Base-by-base conservation (phyloP, 306 rosid species). In the Sicyos baderoa region DNA sequence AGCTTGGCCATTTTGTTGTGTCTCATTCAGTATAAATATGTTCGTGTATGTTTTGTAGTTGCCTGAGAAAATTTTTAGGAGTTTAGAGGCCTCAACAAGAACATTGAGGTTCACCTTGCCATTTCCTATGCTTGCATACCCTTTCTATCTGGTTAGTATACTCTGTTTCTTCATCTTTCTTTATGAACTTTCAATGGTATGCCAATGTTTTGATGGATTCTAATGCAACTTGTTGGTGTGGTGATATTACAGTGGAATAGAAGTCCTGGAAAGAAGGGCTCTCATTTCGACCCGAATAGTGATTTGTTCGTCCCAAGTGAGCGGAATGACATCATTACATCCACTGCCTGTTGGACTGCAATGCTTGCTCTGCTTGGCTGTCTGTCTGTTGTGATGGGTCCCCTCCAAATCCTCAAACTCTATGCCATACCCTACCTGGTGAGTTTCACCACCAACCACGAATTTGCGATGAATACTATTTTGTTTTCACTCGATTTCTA, bases 241-340 rank as follows among this genome's bases (percentile, higher is more conserved):
- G n/a, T 32, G 49, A 27, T 32, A 80, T 78, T 82, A 48, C 87
- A 94, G 99, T 94, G 86, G 87, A 1, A 42, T 62, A 82, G 99
- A 75, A 94, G 99, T 81, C 99, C 99, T 14, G 99, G 99, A 74
- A 94, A 88, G 85, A 80, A 72, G 18, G 99, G 97, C 72, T 88
- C 99, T 76, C 99, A 94, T 80, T 94, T 76, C 64, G 27, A 90
- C 60, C 97, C 99, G 5, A 75, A 44, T 59, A 88, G 97, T 37
- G 89, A 93, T 17, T 75, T 93, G 85, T 93, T 93, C 35, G 86
- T 80, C 14, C 82, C 87, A 11, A 90, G 3, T 54, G 99, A 93
- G 70, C 84, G 79, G 79, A 90, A 90, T 51, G 88, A 88, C 75
- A 71, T 93, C 68, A 79, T 90, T 40, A 93, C 99, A 49, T 93